Evolutionary conservation across 2,329 filamentous ascomycete species (phyloP).

Genomic region (Beauveria bassiana): DNA sequence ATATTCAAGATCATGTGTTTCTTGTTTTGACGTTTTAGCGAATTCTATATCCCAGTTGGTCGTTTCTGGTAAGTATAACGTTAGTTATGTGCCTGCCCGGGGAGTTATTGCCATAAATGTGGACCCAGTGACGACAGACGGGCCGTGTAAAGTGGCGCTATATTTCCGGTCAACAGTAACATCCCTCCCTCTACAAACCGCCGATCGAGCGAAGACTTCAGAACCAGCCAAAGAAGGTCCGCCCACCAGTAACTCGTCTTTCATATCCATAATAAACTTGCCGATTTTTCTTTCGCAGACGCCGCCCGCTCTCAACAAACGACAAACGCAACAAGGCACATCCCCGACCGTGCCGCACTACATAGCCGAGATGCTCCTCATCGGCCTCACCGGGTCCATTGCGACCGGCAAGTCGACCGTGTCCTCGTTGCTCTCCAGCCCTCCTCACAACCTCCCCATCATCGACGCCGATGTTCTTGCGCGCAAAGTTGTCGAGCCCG

Average conservation of each 20-base stretch:
- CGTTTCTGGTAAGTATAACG: too few species aligned
- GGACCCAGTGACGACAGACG: not conserved
- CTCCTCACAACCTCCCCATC: slow-evolving; percentile 80
- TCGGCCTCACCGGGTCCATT: slow-evolving; percentile 93
- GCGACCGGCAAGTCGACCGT: slow-evolving; percentile 98
- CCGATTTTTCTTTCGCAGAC: too few species aligned
- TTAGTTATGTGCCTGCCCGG: too few species aligned
- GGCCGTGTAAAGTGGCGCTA: not conserved
- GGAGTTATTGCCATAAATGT: not conserved
- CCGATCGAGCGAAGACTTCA: not conserved
- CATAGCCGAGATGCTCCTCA: slow-evolving; percentile 64
- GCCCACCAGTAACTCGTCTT: too few species aligned
- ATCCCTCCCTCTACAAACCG: not conserved
- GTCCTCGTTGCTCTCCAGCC: slow-evolving; percentile 67
- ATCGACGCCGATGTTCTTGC: slow-evolving; percentile 92
- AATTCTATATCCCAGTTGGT: too few species aligned
- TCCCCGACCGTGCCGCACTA: not conserved
- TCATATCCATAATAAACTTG: not conserved
- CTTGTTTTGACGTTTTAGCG: too few species aligned
- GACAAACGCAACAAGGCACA: too few species aligned
- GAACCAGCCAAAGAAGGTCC: too few species aligned
- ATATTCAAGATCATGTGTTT: too few species aligned
- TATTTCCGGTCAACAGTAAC: not conserved
- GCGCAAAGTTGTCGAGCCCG: slow-evolving; percentile 88
- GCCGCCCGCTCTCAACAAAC: too few species aligned